Evolutionary conservation across 768 basidiomycete species (phyloP).

Genomic region (Naganishia onofrii): DNA sequence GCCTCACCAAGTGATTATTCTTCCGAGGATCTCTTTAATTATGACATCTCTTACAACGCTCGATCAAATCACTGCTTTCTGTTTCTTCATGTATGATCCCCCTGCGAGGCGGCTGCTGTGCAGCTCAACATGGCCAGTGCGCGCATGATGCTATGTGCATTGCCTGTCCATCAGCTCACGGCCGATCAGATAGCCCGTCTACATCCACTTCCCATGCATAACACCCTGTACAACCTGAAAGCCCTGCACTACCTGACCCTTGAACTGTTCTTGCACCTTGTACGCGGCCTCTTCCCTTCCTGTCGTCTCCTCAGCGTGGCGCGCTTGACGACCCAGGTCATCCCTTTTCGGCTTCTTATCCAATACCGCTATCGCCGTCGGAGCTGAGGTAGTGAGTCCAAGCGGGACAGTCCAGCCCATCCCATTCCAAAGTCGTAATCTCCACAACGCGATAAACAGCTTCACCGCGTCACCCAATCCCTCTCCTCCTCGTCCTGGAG

Average conservation of each 20-base stretch:
- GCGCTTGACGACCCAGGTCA: background rate
- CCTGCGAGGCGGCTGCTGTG: too few relatives aligned
- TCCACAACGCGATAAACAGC: conserved; percentile 14
- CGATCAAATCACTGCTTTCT: too few relatives aligned
- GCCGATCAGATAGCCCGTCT: background rate
- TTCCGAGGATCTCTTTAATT: too few relatives aligned
- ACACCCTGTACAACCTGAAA: conserved; percentile 53
- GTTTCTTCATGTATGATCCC: too few relatives aligned
- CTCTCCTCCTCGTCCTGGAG: background rate
- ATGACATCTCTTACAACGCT: too few relatives aligned
- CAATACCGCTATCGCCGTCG: background rate
- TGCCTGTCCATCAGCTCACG: background rate
- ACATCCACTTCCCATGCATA: conserved; percentile 65
- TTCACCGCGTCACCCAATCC: background rate
- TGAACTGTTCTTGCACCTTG: background rate
- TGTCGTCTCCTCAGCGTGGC: background rate
- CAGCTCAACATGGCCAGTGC: too few relatives aligned
- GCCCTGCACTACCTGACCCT: background rate
- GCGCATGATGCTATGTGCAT: background rate
- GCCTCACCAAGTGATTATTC: too few relatives aligned
- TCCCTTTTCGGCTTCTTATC: background rate
- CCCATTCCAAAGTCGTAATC: conserved; percentile 7
- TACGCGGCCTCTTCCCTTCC: background rate
- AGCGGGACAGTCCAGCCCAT: conserved; percentile 12
- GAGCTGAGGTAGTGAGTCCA: background rate